Evolutionary conservation across 176 grass and related monocot genomes (phyloP), one percentile per base, ranked within the genome.

Genomic region (Cenchrus americanus): DNA sequence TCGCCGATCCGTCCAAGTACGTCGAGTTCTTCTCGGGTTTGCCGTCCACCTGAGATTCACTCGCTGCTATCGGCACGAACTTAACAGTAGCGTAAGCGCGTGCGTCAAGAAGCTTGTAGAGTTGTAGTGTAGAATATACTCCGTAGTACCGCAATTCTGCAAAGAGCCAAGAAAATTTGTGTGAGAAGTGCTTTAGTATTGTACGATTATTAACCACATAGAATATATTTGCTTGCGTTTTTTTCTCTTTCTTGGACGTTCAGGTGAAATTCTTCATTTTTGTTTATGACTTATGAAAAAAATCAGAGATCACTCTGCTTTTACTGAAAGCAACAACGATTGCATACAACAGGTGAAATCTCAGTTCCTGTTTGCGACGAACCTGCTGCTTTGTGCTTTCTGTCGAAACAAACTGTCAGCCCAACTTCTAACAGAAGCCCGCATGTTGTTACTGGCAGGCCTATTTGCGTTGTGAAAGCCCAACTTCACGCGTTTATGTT

Each of bases 11-110:
- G 3, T 7, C 77, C 10, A 77, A 85, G 8, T 77, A 77, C 58
- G 51, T 88, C 40, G 22, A 81, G n/a, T 91, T 88, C 77, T 88
- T 88, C 51, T 90, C 88, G 40, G 73, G 64, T 0, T 13, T 71
- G 77, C 65, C 81, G 75, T 84, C 83, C 10, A 69, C 53, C 8
- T 89, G 70, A 89, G 22, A 42, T 10, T 19, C 10, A 15, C 10
- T 19, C 10, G 15, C 10, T 50, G 57, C 6, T 1, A 37, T 3
- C 1, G 1, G 21, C 82, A 47, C 54, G n/a, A 12, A 22, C 7
- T 18, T 42, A 62, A 24, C 71, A 5, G 47, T 73, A 53, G 49
- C 32, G 71, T 51, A 23, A 12, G 71, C 5, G 21, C 11, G 9
- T 34, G 24, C 11, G 5, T 32, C 70, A 8, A 41, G 23, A 30